These are phyloP conservation scores for Aspergillus texensis DNA, from an alignment of 2,329 filamentous ascomycete genomes.

Conservation along the genomic window DNA sequence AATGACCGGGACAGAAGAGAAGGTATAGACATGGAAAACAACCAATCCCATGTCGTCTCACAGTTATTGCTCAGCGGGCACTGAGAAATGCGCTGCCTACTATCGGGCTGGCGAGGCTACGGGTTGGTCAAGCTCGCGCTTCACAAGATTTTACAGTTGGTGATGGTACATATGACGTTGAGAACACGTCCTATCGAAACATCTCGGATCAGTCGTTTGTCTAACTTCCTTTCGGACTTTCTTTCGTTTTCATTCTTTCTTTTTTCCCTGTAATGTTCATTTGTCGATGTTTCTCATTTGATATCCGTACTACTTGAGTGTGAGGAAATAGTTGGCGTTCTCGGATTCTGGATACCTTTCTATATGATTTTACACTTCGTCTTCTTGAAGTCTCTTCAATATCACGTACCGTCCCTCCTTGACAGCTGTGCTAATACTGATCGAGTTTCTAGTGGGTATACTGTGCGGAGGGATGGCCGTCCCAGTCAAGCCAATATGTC, in stretches of 20 bases:
- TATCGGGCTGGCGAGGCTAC: background rate
- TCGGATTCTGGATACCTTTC: slow-evolving; percentile 1
- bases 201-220: background rate
- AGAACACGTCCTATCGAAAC: background rate
- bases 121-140: background rate
- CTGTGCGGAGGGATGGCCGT: background rate
- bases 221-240: background rate
- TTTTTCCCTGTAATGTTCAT: background rate
- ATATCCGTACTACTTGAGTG: slow-evolving; percentile 11
- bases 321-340: slow-evolving; percentile 7
- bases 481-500: background rate
- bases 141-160: background rate
- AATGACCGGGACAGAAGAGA: slow-evolving; percentile 40
- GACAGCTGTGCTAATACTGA: background rate
- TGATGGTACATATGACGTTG: background rate
- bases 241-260: background rate
- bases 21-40: slow-evolving; percentile 20
- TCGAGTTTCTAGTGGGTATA: background rate
- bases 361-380: background rate
- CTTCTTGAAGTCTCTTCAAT: background rate
- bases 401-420: background rate
- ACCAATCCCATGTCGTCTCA: background rate
- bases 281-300: slow-evolving; percentile 4
- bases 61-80: slow-evolving; percentile 8
- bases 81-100: slow-evolving; percentile 7